Percentiles rank a stretch among this genome's conserved stretches.
These are phyloP conservation scores for Sanghuangporus weigelae DNA, from an alignment of 1,284 basidiomycete species.

Conservation along the genomic window DNA sequence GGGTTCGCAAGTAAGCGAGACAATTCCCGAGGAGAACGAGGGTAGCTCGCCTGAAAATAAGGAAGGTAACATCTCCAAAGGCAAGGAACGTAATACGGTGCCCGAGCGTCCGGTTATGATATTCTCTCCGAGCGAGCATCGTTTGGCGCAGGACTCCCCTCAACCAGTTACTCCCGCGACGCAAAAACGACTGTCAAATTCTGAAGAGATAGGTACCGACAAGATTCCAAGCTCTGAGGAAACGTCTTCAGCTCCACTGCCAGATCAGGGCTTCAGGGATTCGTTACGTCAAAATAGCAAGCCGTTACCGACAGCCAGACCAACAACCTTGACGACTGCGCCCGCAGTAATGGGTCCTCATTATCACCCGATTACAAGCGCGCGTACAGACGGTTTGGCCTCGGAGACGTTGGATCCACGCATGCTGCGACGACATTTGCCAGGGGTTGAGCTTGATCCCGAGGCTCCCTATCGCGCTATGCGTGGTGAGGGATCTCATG, in stretches of 20 bases:
- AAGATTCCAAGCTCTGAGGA: background rate
- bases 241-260: background rate
- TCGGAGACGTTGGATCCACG: background rate
- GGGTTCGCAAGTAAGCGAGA: constrained; percentile 20
- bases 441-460: constrained; percentile 8
- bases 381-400: background rate
- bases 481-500: constrained; percentile 4
- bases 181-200: constrained; percentile 3
- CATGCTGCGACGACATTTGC: background rate
- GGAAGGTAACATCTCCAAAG: background rate
- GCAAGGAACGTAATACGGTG: background rate
- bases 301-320: background rate
- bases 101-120: constrained; percentile 13
- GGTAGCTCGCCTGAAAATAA: background rate
- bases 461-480: constrained; percentile 6
- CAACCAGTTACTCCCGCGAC: constrained; percentile 24
- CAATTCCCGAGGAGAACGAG: constrained; percentile 22
- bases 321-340: constrained; percentile 33
- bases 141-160: constrained; percentile 41
- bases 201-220: background rate
- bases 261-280: background rate
- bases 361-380: constrained; percentile 30
- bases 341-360: constrained; percentile 45
- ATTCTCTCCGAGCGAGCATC: constrained; percentile 37
- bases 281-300: background rate